Conservation (phyloP, 2,329 filamentous ascomycete species). For the Lachnellula occidentalis region DNA sequence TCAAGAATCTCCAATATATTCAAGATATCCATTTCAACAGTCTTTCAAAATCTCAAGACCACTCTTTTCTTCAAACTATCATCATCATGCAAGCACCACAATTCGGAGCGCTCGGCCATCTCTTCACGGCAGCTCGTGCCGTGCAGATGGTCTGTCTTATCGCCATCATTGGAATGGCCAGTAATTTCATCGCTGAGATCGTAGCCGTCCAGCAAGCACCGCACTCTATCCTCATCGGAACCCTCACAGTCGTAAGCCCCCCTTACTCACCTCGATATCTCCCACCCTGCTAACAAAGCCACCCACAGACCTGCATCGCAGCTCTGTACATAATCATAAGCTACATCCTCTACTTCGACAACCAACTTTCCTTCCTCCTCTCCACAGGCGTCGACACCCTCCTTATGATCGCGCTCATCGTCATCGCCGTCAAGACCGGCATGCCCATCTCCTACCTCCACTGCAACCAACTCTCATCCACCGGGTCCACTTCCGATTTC, state of each 20-base stretch:
- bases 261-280: not conserved
- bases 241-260: slow-evolving; percentile 68
- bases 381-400: slow-evolving; percentile 59
- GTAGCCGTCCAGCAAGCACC: slow-evolving; percentile 58
- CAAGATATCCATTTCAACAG: not conserved
- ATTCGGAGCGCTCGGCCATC: slow-evolving; percentile 65
- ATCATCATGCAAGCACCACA: slow-evolving; percentile 20
- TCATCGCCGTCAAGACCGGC: slow-evolving; percentile 72
- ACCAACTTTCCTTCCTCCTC: slow-evolving; percentile 69
- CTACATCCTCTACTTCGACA: slow-evolving; percentile 75
- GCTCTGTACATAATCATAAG: slow-evolving; percentile 74
- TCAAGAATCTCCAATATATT: not conserved
- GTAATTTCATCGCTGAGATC: slow-evolving; percentile 78
- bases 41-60: not conserved
- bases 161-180: slow-evolving; percentile 71
- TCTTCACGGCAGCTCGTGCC: slow-evolving; percentile 68
- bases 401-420: slow-evolving; percentile 71
- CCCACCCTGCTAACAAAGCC: slow-evolving; percentile 17
- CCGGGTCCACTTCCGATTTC: slow-evolving; percentile 39
- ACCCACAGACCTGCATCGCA: slow-evolving; percentile 64
- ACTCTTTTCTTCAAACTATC: not conserved
- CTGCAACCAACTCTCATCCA: slow-evolving; percentile 52
- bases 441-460: slow-evolving; percentile 74
- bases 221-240: slow-evolving; percentile 69
- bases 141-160: slow-evolving; percentile 69